These are phyloP conservation scores for Fusarium buxicola DNA, from an alignment of 2,329 filamentous ascomycete genomes.

Conservation along the genomic window DNA sequence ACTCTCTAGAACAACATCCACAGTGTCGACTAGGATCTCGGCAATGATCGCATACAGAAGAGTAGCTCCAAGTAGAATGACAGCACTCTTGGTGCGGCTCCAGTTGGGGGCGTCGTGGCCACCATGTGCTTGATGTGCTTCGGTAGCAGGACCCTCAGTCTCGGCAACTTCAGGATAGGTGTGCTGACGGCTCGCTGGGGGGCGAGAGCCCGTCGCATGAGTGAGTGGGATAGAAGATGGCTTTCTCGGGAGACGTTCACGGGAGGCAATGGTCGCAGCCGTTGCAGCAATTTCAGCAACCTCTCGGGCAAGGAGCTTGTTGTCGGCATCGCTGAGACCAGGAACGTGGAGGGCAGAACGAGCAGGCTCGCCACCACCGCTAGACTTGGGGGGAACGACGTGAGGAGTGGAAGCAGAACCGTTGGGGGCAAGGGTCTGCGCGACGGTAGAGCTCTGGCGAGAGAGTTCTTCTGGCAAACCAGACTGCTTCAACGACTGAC, in stretches of 20 bases:
- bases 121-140: conserved; percentile 62
- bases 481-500: conserved; percentile 87
- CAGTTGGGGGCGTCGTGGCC: conserved; percentile 99
- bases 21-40: conserved; percentile 95
- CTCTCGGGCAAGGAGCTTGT: conserved; percentile 82
- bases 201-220: conserved; percentile 33
- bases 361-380: conserved; percentile 52
- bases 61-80: conserved; percentile 90
- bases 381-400: conserved; percentile 78
- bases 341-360: conserved; percentile 66
- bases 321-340: conserved; percentile 84
- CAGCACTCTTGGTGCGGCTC: conserved; percentile 89
- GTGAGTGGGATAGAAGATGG: conserved; percentile 48
- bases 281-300: conserved; percentile 95
- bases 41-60: conserved; percentile 96
- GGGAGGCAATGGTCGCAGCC: conserved; percentile 86
- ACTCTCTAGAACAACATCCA: conserved; percentile 93
- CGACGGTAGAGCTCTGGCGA: conserved; percentile 53
- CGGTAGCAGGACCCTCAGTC: conserved; percentile 49
- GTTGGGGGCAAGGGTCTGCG: conserved; percentile 53
- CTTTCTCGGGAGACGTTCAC: conserved; percentile 67
- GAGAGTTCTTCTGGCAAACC: conserved; percentile 69
- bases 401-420: conserved; percentile 69
- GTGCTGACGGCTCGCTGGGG: conserved; percentile 50
- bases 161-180: conserved; percentile 33